phyloP scores from a whole-genome alignment of 73 alveolate genomes.

The Tetrahymena thermophila region DNA sequence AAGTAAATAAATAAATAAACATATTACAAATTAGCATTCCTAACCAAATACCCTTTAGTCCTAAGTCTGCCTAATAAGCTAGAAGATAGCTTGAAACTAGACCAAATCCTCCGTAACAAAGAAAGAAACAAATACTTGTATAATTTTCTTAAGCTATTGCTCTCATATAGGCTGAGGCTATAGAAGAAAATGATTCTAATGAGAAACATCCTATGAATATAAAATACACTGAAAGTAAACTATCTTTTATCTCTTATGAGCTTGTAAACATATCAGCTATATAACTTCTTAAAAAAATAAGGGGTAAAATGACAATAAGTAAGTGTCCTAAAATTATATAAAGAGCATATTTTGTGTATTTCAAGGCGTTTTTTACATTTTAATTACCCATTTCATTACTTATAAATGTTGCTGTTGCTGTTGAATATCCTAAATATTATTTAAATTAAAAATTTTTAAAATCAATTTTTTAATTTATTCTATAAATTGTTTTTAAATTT shows the following conservation, averaged over 20 bases:
- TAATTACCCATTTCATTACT: neutral
- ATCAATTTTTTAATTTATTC: too few species aligned
- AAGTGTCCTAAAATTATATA: neutral
- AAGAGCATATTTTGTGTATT: neutral
- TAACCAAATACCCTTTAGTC: neutral
- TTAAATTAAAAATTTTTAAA: neutral
- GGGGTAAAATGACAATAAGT: neutral
- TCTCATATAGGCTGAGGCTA: neutral
- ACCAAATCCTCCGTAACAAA: neutral
- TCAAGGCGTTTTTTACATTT: neutral
- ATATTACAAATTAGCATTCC: neutral
- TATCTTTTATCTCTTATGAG: neutral
- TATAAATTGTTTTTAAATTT: too few species aligned
- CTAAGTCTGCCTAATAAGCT: neutral
- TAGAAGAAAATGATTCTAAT: neutral
- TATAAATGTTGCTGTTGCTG: neutral
- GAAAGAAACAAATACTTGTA: neutral
- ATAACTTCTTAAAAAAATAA: neutral
- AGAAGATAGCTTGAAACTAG: neutral
- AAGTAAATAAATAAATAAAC: neutral
- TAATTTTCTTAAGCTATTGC: neutral
- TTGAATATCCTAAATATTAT: neutral
- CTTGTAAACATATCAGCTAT: neutral
- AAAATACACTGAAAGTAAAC: neutral
- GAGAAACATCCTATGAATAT: neutral